Conservation (phyloP, 2,329 filamentous ascomycete species). For the Fusarium agapanthi region DNA sequence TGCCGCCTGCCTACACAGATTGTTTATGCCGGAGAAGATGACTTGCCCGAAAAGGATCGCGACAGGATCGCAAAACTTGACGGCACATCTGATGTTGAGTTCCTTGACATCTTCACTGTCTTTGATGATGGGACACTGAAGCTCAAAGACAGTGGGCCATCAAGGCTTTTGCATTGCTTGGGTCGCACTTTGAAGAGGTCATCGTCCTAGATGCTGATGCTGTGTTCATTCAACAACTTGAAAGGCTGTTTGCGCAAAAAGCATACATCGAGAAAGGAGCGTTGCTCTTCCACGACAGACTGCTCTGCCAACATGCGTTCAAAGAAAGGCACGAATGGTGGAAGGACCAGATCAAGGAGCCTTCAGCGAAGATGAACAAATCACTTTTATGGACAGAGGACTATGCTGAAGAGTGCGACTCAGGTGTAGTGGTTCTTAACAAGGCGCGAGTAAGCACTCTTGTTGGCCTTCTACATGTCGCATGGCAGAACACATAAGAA, state of each 20-base stretch:
- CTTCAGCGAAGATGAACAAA: slow-evolving; percentile 43
- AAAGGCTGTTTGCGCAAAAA: slow-evolving; percentile 43
- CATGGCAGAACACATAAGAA: slow-evolving; percentile 53
- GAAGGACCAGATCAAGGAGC: slow-evolving; percentile 47
- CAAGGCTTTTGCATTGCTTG: slow-evolving; percentile 51
- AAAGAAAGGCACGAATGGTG: slow-evolving; percentile 48
- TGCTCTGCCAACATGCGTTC: slow-evolving; percentile 48
- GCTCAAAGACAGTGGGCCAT: slow-evolving; percentile 49
- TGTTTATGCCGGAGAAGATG: slow-evolving; percentile 48
- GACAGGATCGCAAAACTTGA: slow-evolving; percentile 22
- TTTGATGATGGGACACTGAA: slow-evolving; percentile 45
- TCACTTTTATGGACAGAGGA: slow-evolving; percentile 50
- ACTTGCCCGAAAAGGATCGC: slow-evolving; percentile 40
- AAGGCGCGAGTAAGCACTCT: slow-evolving; percentile 49
- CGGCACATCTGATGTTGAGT: slow-evolving; percentile 33
- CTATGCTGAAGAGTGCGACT: slow-evolving; percentile 53
- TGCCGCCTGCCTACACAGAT: slow-evolving; percentile 47
- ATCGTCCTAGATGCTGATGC: slow-evolving; percentile 51
- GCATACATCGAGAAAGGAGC: slow-evolving; percentile 46
- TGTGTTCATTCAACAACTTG: slow-evolving; percentile 50
- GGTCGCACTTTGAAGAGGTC: slow-evolving; percentile 48
- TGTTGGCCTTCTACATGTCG: slow-evolving; percentile 50
- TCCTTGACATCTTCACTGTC: slow-evolving; percentile 45
- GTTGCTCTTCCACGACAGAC: slow-evolving; percentile 51
- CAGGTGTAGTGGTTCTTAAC: slow-evolving; percentile 52